Conservation (phyloP, 495 filamentous ascomycete species). For the Terfezia claveryi region DNA sequence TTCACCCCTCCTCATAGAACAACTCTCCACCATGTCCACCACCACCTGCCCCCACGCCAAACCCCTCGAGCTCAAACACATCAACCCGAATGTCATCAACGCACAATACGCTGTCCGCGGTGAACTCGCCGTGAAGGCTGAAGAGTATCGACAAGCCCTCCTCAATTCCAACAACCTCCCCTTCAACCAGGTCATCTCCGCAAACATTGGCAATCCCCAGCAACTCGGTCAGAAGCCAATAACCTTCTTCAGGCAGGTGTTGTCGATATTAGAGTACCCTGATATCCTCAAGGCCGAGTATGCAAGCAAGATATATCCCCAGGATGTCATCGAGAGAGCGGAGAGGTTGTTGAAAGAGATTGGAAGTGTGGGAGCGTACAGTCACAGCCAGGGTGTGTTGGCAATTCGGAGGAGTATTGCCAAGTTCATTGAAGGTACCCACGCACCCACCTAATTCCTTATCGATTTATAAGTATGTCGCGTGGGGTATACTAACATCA, state of each 20-base stretch:
- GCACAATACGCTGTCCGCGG: slow-evolving; percentile 95
- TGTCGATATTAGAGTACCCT: slow-evolving; percentile 86
- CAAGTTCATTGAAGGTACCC: slow-evolving; percentile 64
- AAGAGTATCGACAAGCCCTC: slow-evolving; percentile 61
- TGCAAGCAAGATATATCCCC: slow-evolving; percentile 20
- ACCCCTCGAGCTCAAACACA: slow-evolving; percentile 62
- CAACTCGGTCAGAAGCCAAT: slow-evolving; percentile 97
- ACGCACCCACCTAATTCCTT: not conserved
- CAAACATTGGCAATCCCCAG: slow-evolving; percentile 97
- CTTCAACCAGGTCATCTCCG: slow-evolving; percentile 75
- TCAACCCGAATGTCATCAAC: slow-evolving; percentile 63
- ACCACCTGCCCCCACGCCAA: slow-evolving; percentile 23
- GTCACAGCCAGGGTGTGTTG: slow-evolving; percentile 69
- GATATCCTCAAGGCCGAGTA: slow-evolving; percentile 55
- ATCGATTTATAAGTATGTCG: not conserved
- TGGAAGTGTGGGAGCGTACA: slow-evolving; percentile 88
- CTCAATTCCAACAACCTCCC: slow-evolving; percentile 34
- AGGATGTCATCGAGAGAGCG: slow-evolving; percentile 71
- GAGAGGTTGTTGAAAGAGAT: slow-evolving; percentile 55
- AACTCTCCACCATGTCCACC: slow-evolving; percentile 34
- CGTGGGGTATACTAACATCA: slow-evolving; percentile 1
- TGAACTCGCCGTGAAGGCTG: slow-evolving; percentile 74
- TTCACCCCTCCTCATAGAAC: not conserved
- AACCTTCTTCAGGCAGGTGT: slow-evolving; percentile 94
- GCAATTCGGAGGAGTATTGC: slow-evolving; percentile 75